Conservation (phyloP, 257 asterid genomes). For the Vinca minor region DNA sequence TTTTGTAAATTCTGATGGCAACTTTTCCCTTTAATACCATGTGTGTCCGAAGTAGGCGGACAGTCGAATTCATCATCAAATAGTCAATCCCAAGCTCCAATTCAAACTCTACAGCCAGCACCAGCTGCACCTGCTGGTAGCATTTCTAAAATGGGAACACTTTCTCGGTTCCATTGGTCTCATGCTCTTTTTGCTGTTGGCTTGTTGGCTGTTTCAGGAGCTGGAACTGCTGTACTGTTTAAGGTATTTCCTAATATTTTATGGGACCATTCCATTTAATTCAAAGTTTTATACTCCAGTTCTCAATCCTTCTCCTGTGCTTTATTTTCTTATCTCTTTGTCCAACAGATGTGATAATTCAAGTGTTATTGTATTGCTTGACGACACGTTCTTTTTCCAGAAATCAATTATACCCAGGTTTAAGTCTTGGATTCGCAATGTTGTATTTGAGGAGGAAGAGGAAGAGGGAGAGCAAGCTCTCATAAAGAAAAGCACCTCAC, state of each 20-base stretch:
- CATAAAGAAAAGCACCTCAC: slow-evolving; percentile 28
- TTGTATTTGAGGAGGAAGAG: slow-evolving; percentile 61
- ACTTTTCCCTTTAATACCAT: slow-evolving; percentile 15
- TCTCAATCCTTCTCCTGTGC: neutral
- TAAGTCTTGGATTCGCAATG: slow-evolving; percentile 91
- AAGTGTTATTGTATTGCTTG: slow-evolving; percentile 16
- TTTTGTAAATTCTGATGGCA: slow-evolving; percentile 11
- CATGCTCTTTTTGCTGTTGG: slow-evolving; percentile 78
- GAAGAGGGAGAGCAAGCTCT: slow-evolving; percentile 37
- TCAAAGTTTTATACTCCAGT: neutral
- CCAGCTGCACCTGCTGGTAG: slow-evolving; percentile 34
- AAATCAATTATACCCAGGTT: slow-evolving; percentile 67
- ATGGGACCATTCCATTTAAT: neutral
- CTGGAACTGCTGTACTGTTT: slow-evolving; percentile 70
- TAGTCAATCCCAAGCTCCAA: slow-evolving; percentile 42
- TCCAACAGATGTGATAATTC: slow-evolving; percentile 12
- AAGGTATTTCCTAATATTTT: slow-evolving; percentile 42
- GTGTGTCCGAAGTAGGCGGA: slow-evolving; percentile 43
- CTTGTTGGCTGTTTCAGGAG: slow-evolving; percentile 68
- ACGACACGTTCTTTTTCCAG: slow-evolving; percentile 35
- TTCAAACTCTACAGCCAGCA: slow-evolving; percentile 45
- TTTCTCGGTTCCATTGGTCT: slow-evolving; percentile 69
- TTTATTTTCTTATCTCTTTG: neutral
- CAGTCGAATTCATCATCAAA: slow-evolving; percentile 39
- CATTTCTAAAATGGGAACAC: slow-evolving; percentile 36